Percentiles rank a stretch among this genome's conserved stretches.
These are phyloP conservation scores for Phenoliferia sp. DNA, from an alignment of 1,284 basidiomycete genomes.

Conservation along the genomic window DNA sequence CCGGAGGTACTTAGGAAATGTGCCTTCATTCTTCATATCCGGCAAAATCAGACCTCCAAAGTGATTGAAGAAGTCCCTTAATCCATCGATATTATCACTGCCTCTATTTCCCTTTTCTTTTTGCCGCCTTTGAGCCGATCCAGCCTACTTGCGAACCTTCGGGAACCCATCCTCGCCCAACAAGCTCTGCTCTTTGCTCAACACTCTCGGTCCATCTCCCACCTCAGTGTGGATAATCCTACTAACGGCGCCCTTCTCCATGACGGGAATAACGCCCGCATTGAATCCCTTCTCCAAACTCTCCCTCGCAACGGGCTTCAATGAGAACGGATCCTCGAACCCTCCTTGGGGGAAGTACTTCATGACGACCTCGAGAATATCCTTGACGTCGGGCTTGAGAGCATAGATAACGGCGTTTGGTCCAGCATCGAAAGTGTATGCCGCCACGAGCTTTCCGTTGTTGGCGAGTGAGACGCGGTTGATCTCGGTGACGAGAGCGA, in stretches of 20 bases:
- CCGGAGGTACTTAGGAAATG: no score
- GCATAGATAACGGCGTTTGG: constrained; percentile 99
- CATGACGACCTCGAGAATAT: constrained; percentile 69
- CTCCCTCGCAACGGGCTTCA: constrained; percentile 48
- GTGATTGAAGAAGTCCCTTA: background rate
- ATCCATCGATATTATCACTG: background rate
- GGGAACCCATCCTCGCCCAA: constrained; percentile 45
- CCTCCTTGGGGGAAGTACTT: constrained; percentile 66
- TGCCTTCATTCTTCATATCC: no score
- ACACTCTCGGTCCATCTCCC: constrained; percentile 75
- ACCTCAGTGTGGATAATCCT: constrained; percentile 84
- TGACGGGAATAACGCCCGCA: constrained; percentile 62
- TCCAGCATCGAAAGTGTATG: constrained; percentile 97
- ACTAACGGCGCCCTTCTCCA: constrained; percentile 72
- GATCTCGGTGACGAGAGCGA: constrained; percentile 82
- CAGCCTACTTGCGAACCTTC: constrained; percentile 38
- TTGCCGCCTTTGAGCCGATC: no score
- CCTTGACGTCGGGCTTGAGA: constrained; percentile 66
- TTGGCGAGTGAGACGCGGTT: constrained; percentile 71
- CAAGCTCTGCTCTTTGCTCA: constrained; percentile 44
- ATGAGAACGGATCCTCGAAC: constrained; percentile 69
- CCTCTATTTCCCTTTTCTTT: no score
- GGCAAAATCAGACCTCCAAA: no score
- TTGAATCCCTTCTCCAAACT: constrained; percentile 68
- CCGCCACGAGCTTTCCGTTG: constrained; percentile 68